Conservation (phyloP, 1,284 basidiomycete genomes). For the Tilletia indica region DNA sequence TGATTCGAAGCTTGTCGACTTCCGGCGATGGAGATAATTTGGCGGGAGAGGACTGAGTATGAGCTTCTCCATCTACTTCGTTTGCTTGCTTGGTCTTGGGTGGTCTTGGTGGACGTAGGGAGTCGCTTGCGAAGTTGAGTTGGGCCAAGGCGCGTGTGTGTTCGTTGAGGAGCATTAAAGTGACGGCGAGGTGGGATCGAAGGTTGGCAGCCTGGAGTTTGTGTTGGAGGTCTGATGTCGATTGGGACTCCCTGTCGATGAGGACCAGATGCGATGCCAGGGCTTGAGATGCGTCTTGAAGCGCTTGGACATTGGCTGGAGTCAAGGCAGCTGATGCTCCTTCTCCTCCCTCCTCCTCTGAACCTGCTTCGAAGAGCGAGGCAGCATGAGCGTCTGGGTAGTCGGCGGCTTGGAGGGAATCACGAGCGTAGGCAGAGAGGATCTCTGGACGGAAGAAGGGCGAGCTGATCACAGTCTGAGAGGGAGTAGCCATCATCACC, state of each 20-base stretch:
- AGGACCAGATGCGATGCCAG: neutral
- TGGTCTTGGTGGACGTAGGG: neutral
- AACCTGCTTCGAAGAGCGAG: neutral
- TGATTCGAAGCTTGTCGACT: neutral
- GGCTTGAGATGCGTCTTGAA: neutral
- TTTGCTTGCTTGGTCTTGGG: neutral
- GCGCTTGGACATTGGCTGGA: conserved; percentile 12
- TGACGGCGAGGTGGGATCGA: conserved; percentile 4
- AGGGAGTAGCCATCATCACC: no score
- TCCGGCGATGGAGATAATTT: neutral
- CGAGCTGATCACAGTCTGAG: neutral
- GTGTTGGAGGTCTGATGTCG: neutral
- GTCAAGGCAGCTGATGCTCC: neutral
- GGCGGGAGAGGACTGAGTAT: neutral
- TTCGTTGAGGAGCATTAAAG: neutral
- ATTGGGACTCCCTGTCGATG: neutral
- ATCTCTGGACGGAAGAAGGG: conserved; percentile 6
- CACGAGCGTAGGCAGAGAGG: conserved; percentile 6
- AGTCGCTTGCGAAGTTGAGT: conserved; percentile 7
- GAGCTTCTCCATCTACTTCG: neutral
- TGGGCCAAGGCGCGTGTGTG: neutral
- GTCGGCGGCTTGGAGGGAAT: conserved; percentile 2
- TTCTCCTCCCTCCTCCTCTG: neutral
- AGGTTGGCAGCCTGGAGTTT: conserved; percentile 1
- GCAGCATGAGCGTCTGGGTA: neutral